Conservation (phyloP, 768 basidiomycete species). For the Phanerodontia chrysosporium region DNA sequence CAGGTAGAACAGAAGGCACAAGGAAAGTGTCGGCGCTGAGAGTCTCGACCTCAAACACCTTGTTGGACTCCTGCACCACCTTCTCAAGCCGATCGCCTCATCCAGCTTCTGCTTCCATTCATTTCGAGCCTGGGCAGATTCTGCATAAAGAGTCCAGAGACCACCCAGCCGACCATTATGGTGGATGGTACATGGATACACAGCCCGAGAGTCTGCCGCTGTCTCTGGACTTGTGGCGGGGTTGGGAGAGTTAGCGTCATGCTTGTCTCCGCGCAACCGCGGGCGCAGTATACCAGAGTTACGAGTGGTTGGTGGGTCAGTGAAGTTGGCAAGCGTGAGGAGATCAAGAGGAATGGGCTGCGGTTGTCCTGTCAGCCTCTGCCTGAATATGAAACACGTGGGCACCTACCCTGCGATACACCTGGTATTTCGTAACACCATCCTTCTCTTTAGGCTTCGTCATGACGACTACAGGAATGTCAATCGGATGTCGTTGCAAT, state of each 20-base stretch:
- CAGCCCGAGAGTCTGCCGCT: conserved; percentile 62
- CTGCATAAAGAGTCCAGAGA: conserved; percentile 83
- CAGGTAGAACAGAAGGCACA: conserved; percentile 59
- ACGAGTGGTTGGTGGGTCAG: conserved; percentile 73
- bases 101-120: conserved; percentile 92
- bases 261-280: conserved; percentile 25
- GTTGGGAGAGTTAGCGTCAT: conserved; percentile 10
- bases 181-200: conserved; percentile 85
- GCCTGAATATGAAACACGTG: too few relatives aligned
- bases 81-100: conserved; percentile 80
- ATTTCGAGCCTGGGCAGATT: conserved; percentile 63
- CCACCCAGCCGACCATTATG: conserved; percentile 89
- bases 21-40: conserved; percentile 87
- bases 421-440: conserved; percentile 68
- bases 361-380: too few relatives aligned
- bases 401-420: conserved; percentile 67
- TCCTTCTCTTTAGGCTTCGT: conserved; percentile 83
- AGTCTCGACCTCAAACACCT: conserved; percentile 90
- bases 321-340: conserved; percentile 79
- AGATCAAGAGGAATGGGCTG: conserved; percentile 94
- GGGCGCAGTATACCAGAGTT: conserved; percentile 61
- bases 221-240: conserved; percentile 33
- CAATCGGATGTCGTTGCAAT: conserved; percentile 10
- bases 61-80: conserved; percentile 89
- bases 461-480: conserved; percentile 63